Conservation (phyloP, 1,139 yeast species). For the Pneumocystis sp. region DNA sequence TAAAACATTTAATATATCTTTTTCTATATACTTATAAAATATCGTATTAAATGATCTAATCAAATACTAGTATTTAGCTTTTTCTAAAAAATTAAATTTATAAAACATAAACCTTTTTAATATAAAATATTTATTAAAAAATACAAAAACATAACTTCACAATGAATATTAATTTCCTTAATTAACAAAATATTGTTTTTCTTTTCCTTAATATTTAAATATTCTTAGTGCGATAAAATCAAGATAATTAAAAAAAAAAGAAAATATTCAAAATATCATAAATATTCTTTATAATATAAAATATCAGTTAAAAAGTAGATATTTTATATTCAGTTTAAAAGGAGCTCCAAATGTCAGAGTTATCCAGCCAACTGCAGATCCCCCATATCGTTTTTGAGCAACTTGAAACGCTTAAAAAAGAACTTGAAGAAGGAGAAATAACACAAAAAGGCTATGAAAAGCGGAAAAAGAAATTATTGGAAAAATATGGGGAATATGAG, state of each 20-base stretch:
- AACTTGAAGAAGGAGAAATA: conserved; percentile 39
- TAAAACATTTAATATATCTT: too few relatives aligned
- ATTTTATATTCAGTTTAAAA: not conserved
- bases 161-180: not conserved
- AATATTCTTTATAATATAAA: not conserved
- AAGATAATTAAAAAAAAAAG: too few relatives aligned
- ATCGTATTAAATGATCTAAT: not conserved
- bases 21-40: too few relatives aligned
- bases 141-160: not conserved
- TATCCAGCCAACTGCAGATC: not conserved
- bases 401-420: not conserved
- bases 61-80: not conserved
- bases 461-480: conserved; percentile 36
- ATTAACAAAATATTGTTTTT: not conserved
- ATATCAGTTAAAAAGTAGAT: not conserved
- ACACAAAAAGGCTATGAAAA: conserved; percentile 54
- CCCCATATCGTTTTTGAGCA: not conserved
- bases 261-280: too few relatives aligned
- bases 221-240: not conserved
- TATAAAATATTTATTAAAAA: not conserved
- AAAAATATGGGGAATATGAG: conserved; percentile 15
- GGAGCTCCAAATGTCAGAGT: not conserved
- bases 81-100: not conserved
- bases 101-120: not conserved
- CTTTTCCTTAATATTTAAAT: too few relatives aligned